Percentiles rank a stretch among this genome's conserved stretches.
These are phyloP conservation scores for Penicillium rolfsii DNA, from an alignment of 2,329 filamentous ascomycete species.

Conservation along the genomic window DNA sequence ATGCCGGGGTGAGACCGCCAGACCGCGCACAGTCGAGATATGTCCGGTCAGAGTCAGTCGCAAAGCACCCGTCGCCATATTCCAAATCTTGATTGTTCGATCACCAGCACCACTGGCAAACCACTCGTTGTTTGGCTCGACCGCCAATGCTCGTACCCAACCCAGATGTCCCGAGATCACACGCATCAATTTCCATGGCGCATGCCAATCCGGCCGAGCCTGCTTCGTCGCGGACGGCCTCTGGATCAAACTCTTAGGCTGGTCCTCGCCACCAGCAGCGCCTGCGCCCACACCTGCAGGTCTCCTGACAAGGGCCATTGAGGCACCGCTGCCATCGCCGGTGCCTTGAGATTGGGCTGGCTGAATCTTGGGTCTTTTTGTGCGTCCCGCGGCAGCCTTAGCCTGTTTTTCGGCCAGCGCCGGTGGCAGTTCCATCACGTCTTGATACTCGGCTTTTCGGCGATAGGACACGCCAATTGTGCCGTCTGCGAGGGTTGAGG, in stretches of 20 bases:
- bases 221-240: constrained; percentile 65
- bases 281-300: constrained; percentile 33
- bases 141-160: constrained; percentile 86
- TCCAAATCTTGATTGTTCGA: constrained; percentile 98
- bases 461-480: constrained; percentile 51
- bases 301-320: constrained; percentile 59
- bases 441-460: constrained; percentile 69
- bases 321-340: constrained; percentile 53
- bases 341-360: constrained; percentile 54
- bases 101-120: constrained; percentile 96
- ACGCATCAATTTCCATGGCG: constrained; percentile 97
- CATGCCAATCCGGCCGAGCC: constrained; percentile 89
- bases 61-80: constrained; percentile 83
- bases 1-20: constrained; percentile 90
- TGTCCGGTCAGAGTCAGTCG: constrained; percentile 88
- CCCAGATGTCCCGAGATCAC: constrained; percentile 96
- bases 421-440: constrained; percentile 75
- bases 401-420: constrained; percentile 79
- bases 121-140: constrained; percentile 97
- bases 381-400: constrained; percentile 62
- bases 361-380: constrained; percentile 62
- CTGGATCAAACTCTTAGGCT: constrained; percentile 64
- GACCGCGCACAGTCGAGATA: constrained; percentile 87
- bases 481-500: constrained; percentile 48
- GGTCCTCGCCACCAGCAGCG: constrained; percentile 44